Percentiles rank a stretch among this genome's conserved stretches.
phyloP scores from a whole-genome alignment of 2,329 filamentous ascomycete genomes.

The Phaeosphaeriaceae sp. region DNA sequence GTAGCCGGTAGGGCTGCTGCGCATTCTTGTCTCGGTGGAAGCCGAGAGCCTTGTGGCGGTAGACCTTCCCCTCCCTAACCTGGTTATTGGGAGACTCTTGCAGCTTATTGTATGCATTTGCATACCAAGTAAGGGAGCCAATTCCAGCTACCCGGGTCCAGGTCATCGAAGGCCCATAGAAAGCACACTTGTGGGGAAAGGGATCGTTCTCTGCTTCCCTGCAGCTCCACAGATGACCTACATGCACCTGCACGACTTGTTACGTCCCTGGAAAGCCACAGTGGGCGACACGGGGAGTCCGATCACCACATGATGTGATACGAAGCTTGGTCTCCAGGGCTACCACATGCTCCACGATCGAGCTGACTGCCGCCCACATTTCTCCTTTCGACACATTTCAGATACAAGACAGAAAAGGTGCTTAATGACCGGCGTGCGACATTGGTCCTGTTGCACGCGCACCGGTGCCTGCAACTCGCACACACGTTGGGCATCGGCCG shows the following conservation, averaged over 20 bases:
- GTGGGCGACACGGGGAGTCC: constrained; percentile 6
- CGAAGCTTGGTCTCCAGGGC: constrained; percentile 9
- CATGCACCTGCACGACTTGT: constrained; percentile 29
- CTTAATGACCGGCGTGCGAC: constrained; percentile 39
- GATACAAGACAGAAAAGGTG: constrained; percentile 20
- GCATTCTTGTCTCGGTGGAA: constrained; percentile 33
- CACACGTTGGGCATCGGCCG: constrained; percentile 20
- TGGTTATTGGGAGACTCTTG: constrained; percentile 38
- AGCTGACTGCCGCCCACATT: constrained; percentile 11
- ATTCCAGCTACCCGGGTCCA: constrained; percentile 34
- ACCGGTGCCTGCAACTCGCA: constrained; percentile 14
- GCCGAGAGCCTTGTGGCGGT: constrained; percentile 28
- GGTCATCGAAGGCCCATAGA: constrained; percentile 35
- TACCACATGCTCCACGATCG: constrained; percentile 5
- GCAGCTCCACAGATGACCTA: constrained; percentile 36
- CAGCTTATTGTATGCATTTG: constrained; percentile 28
- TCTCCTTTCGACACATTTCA: constrained; percentile 14
- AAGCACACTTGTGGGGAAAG: constrained; percentile 33
- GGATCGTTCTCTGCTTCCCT: constrained; percentile 33
- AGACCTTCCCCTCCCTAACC: constrained; percentile 29
- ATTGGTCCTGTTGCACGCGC: constrained; percentile 34
- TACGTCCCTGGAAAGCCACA: neutral
- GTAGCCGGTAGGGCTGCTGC: constrained; percentile 7
- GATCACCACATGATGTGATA: constrained; percentile 14
- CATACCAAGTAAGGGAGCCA: constrained; percentile 35